Conservation (phyloP, 2,329 filamentous ascomycete species). For the Fusarium sp. region DNA sequence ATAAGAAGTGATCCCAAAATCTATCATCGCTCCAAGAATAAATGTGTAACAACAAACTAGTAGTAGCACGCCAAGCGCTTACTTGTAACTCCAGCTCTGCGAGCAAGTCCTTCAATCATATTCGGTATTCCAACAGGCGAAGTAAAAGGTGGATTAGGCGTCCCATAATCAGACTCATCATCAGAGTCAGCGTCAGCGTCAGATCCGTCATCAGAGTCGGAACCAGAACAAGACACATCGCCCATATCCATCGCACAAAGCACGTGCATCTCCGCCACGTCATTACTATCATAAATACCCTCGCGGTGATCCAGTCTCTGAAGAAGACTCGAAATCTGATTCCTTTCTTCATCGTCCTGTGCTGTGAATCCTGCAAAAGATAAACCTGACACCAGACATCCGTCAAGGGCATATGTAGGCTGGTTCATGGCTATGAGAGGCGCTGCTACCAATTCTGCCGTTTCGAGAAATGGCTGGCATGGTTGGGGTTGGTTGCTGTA, state of each 20-base stretch:
- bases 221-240: neutral
- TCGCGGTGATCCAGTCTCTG: neutral
- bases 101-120: constrained; percentile 3
- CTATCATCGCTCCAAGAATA: too few relatives aligned
- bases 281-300: constrained; percentile 19
- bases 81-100: neutral
- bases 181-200: neutral
- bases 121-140: constrained; percentile 9
- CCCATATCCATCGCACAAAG: neutral
- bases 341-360: too few relatives aligned
- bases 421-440: neutral
- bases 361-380: neutral
- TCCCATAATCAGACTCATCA: neutral
- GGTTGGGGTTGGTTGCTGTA: neutral
- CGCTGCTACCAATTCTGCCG: neutral
- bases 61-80: neutral
- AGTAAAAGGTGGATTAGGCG: neutral
- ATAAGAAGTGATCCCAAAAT: too few relatives aligned
- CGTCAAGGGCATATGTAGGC: neutral
- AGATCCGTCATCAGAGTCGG: neutral
- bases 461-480: neutral
- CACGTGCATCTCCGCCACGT: constrained; percentile 8
- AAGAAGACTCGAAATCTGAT: neutral
- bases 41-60: neutral
- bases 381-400: neutral